Evolutionary conservation across 306 rosid genomes (phyloP).

Genomic region (Medicago arabica): DNA sequence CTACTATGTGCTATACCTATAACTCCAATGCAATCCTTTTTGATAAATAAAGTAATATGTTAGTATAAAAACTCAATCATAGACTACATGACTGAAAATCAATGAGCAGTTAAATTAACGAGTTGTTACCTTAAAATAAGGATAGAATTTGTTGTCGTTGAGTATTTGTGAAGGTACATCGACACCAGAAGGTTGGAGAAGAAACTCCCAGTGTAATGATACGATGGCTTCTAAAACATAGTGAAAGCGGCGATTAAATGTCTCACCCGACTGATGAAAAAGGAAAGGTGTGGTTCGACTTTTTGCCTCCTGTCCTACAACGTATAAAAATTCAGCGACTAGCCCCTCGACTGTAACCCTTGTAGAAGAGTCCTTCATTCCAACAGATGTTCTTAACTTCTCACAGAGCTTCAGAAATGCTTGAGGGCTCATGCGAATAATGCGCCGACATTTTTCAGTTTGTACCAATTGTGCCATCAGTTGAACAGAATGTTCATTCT

Average conservation of each 20-base stretch:
- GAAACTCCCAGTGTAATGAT: background rate
- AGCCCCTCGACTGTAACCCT: background rate
- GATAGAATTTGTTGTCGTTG: background rate
- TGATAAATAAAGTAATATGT: background rate
- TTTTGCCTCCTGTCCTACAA: background rate
- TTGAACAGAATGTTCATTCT: background rate
- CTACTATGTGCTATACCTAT: background rate
- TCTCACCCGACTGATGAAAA: background rate
- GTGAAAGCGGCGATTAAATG: background rate
- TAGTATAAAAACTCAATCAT: background rate
- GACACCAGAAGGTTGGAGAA: background rate
- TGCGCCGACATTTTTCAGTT: background rate
- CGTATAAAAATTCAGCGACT: background rate
- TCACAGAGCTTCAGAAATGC: constrained; percentile 1
- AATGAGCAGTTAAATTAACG: background rate
- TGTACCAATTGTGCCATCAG: background rate
- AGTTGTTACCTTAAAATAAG: constrained; percentile 9
- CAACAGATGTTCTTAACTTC: background rate
- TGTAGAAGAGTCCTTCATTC: constrained; percentile 6
- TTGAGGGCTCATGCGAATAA: constrained; percentile 13
- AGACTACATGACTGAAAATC: background rate
- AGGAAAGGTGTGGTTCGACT: background rate
- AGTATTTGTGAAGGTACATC: background rate
- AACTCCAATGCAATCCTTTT: constrained; percentile 25
- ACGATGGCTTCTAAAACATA: background rate